phyloP scores from a whole-genome alignment of 208 protist genomes.

The Trypanosoma theileri region DNA sequence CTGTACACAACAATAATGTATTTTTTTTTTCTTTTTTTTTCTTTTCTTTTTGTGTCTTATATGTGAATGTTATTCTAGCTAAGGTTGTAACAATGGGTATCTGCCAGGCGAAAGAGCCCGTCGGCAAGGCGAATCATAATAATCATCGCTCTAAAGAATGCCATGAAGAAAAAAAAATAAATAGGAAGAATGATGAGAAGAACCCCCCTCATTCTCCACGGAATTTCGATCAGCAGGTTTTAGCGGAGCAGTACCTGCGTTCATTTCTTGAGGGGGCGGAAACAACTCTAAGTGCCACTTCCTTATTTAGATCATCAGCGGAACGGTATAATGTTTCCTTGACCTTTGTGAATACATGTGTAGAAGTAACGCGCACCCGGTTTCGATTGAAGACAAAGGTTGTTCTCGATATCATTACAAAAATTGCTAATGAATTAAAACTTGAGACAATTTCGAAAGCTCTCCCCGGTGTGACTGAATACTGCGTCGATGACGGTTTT shows the following conservation, averaged over 20 bases:
- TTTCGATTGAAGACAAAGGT: slow-evolving; percentile 75
- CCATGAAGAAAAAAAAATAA: neutral
- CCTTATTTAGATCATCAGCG: slow-evolving; percentile 40
- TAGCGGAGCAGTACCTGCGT: slow-evolving; percentile 52
- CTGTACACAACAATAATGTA: neutral
- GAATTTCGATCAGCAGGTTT: slow-evolving; percentile 16
- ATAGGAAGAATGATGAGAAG: neutral
- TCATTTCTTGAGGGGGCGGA: slow-evolving; percentile 67
- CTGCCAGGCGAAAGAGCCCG: slow-evolving; percentile 21
- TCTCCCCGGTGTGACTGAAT: slow-evolving; percentile 65
- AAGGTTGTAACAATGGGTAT: slow-evolving; percentile 26
- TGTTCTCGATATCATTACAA: slow-evolving; percentile 36
- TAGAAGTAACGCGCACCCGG: slow-evolving; percentile 77
- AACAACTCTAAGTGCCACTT: slow-evolving; percentile 38
- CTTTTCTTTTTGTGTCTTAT: slow-evolving; percentile 2
- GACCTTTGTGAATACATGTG: slow-evolving; percentile 82
- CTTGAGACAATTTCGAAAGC: slow-evolving; percentile 52
- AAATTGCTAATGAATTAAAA: slow-evolving; percentile 38
- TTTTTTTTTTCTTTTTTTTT: slow-evolving; percentile 15
- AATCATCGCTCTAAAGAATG: neutral
- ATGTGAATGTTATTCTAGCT: slow-evolving; percentile 12
- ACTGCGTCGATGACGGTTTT: slow-evolving; percentile 82
- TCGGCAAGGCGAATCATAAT: neutral
- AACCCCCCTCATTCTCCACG: slow-evolving; percentile 12
- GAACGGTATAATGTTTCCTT: slow-evolving; percentile 57